Evolutionary conservation across 2,329 filamentous ascomycete genomes (phyloP), one percentile per base, ranked within the genome.

Genomic region (Botrytis aclada): DNA sequence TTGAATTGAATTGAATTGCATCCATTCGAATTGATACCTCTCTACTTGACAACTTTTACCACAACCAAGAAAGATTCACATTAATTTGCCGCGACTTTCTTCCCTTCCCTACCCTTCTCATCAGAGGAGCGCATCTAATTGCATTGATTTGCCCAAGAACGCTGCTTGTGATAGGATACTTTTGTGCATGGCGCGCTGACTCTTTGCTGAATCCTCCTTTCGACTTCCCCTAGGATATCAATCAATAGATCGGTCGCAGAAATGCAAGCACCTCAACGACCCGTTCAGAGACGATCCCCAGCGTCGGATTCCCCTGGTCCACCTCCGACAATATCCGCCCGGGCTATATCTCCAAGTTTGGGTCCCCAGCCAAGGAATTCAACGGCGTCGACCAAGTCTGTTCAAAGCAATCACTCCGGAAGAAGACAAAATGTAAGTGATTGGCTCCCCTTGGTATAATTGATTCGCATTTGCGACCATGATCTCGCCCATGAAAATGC

Each of bases 341-440:
- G 88, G 72, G 84, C 88, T 66, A 90, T 89, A 79, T 91, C 90
- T 69, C 90, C 91, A 56, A 77, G 73, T 37, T 72, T 72, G 71
- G 85, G 77, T 84, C 75, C 88, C 76, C 89, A 89, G 76, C 84
- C 88, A 74, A 89, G 92, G 74, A 85, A 87, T 43, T 92, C 91
- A 14, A 89, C 88, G 63, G 87, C 89, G 45, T 94, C 92, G 9
- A 86, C 83, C 73, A 89, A 90, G 80, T 89, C 91, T 39, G 81
- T 81, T n/a, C 84, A 84, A 75, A 83, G 82, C 74, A 81, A 82
- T 14, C 84, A 85, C 71, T 83, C 84, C 66, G 84, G 85, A 74
- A 85, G 87, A 78, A 85, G 85, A 77, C 83, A 84, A 76, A 89
- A 88, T 84, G 89, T 92, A 82, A 85, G 88, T 88, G 37, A 56